Conservation (phyloP, 2,329 filamentous ascomycete genomes). For the Cladophialophora immunda region DNA sequence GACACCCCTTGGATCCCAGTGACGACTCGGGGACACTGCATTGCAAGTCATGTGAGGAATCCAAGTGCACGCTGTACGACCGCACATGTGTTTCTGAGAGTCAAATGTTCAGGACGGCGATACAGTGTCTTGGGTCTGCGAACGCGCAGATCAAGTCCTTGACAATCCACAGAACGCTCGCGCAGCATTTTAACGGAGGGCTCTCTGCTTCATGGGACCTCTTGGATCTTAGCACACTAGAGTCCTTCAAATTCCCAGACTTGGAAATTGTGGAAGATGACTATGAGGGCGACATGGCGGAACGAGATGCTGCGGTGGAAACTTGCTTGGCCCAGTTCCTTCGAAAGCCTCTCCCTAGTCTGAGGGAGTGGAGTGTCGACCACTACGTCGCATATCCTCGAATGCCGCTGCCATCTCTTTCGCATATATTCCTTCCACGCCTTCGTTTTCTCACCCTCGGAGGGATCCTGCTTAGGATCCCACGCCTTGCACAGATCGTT, state of each 20-base stretch:
- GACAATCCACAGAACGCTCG: background rate
- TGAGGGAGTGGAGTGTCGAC: background rate
- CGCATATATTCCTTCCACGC: background rate
- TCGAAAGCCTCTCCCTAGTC: background rate
- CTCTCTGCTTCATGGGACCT: background rate
- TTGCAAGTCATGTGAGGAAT: background rate
- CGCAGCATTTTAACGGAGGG: background rate
- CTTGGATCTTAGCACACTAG: background rate
- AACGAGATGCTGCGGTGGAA: background rate
- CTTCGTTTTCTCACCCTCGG: background rate
- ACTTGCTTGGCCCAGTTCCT: background rate
- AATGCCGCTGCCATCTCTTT: background rate
- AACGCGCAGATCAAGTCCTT: background rate
- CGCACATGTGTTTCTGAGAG: background rate
- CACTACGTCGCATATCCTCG: background rate
- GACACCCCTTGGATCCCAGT: slow-evolving; percentile 5
- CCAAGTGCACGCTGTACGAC: background rate
- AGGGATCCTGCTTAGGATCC: background rate
- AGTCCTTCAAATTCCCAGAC: background rate
- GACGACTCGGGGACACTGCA: background rate
- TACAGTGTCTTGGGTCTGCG: slow-evolving; percentile 3
- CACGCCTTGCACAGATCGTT: background rate
- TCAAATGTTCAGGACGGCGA: background rate
- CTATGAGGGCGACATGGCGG: background rate
- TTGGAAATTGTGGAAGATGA: background rate